These are phyloP conservation scores for Saturnispora gosingensis DNA, from an alignment of 805 yeast species.

Conservation along the genomic window DNA sequence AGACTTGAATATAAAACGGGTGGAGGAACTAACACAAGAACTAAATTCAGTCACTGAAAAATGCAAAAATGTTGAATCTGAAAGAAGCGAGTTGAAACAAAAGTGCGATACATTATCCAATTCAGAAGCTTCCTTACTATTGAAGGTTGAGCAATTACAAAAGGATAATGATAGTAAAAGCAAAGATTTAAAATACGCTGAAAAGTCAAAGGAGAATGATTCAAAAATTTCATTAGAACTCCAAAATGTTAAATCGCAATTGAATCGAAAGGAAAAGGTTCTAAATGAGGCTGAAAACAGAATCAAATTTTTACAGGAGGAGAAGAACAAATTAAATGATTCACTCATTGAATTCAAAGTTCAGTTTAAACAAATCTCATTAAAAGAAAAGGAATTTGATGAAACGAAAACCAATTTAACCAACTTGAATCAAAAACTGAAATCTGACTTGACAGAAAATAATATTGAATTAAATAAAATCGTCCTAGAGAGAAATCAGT, in stretches of 20 bases:
- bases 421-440: slow-evolving; percentile 34
- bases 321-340: slow-evolving; percentile 32
- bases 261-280: slow-evolving; percentile 36
- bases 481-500: slow-evolving; percentile 35
- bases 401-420: slow-evolving; percentile 34
- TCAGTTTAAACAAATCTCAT: slow-evolving; percentile 32
- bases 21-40: slow-evolving; percentile 14
- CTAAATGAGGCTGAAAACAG: slow-evolving; percentile 31
- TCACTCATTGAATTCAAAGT: slow-evolving; percentile 32
- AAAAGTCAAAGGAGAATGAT: slow-evolving; percentile 31
- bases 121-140: slow-evolving; percentile 25
- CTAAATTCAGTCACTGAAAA: slow-evolving; percentile 14
- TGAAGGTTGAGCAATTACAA: slow-evolving; percentile 23
- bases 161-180: slow-evolving; percentile 29
- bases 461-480: slow-evolving; percentile 32
- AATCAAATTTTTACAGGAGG: slow-evolving; percentile 30
- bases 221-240: slow-evolving; percentile 40
- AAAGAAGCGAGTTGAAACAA: slow-evolving; percentile 10
- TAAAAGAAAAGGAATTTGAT: slow-evolving; percentile 26
- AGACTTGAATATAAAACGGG: slow-evolving; percentile 14
- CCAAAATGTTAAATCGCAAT: slow-evolving; percentile 35
- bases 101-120: slow-evolving; percentile 15
- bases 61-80: slow-evolving; percentile 14
- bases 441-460: slow-evolving; percentile 26
- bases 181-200: slow-evolving; percentile 29